These are phyloP conservation scores for Albifimbria verrucaria DNA, from an alignment of 2,329 filamentous ascomycete genomes.

Conservation along the genomic window DNA sequence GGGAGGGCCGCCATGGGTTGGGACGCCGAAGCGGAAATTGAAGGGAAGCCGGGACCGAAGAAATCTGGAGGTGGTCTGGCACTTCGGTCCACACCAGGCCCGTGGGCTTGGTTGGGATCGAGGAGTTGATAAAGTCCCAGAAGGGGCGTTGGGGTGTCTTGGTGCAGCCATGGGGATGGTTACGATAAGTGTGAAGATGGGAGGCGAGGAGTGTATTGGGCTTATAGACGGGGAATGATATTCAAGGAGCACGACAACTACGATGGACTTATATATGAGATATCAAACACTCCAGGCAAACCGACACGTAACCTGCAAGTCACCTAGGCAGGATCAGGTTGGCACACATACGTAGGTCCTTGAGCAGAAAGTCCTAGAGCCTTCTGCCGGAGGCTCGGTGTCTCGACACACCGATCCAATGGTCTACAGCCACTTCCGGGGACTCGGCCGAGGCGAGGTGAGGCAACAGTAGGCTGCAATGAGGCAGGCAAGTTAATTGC, in stretches of 20 bases:
- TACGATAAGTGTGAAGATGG: neutral
- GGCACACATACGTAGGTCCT: neutral
- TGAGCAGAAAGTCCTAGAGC: neutral
- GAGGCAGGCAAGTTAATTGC: neutral
- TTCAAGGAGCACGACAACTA: neutral
- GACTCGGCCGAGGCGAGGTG: neutral
- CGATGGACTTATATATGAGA: neutral
- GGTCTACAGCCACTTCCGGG: neutral
- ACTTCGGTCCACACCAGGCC: conserved; percentile 36
- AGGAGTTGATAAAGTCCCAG: conserved; percentile 34
- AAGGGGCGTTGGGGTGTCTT: conserved; percentile 15
- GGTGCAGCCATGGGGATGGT: conserved; percentile 18
- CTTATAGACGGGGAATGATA: neutral
- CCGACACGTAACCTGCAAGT: neutral
- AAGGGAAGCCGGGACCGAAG: conserved; percentile 33
- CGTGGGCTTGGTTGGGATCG: conserved; percentile 25
- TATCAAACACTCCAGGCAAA: neutral
- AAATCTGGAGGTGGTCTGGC: conserved; percentile 17
- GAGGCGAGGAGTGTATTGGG: neutral
- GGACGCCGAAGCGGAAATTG: conserved; percentile 22
- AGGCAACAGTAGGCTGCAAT: neutral
- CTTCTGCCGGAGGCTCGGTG: neutral
- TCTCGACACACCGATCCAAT: neutral
- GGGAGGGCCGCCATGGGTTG: conserved; percentile 15
- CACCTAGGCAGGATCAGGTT: neutral